Conservation (phyloP, 2,329 filamentous ascomycete species). For the Paecilomyces niveus region DNA sequence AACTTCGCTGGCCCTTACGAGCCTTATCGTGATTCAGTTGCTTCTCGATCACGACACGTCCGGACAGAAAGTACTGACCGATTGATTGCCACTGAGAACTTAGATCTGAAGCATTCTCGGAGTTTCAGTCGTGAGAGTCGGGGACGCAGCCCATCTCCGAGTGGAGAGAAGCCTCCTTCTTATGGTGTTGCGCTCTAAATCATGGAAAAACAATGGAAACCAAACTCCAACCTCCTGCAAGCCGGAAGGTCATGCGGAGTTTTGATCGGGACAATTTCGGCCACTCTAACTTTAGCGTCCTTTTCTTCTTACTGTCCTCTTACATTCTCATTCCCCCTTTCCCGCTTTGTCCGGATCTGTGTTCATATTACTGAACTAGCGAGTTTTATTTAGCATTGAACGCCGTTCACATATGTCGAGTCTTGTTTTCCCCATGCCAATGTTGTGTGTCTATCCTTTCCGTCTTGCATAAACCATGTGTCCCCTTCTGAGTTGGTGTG, state of each 20-base stretch:
- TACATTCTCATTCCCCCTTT: background rate
- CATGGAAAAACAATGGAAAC: slow-evolving; percentile 13
- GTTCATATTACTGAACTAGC: background rate
- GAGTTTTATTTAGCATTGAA: background rate
- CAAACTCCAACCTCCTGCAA: background rate
- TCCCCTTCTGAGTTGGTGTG: background rate
- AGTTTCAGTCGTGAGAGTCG: slow-evolving; percentile 17
- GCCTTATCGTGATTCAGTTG: slow-evolving; percentile 28
- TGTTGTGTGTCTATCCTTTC: background rate
- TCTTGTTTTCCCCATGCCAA: background rate
- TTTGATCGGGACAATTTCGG: background rate
- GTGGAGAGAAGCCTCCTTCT: slow-evolving; percentile 20
- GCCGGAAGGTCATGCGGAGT: background rate
- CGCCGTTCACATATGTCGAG: background rate
- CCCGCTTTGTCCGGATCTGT: background rate
- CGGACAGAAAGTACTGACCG: slow-evolving; percentile 27
- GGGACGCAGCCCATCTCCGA: slow-evolving; percentile 23
- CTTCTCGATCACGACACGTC: slow-evolving; percentile 15
- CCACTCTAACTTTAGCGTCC: background rate
- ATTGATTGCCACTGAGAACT: slow-evolving; percentile 21
- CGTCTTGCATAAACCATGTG: background rate
- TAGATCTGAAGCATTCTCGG: slow-evolving; percentile 18
- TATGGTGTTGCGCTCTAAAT: slow-evolving; percentile 22
- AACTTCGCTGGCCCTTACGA: slow-evolving; percentile 35
- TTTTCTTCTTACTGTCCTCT: background rate